Evolutionary conservation across 345 rosid species (phyloP), one percentile per base, ranked within the genome.

Genomic region (Rhizophora mangle): DNA sequence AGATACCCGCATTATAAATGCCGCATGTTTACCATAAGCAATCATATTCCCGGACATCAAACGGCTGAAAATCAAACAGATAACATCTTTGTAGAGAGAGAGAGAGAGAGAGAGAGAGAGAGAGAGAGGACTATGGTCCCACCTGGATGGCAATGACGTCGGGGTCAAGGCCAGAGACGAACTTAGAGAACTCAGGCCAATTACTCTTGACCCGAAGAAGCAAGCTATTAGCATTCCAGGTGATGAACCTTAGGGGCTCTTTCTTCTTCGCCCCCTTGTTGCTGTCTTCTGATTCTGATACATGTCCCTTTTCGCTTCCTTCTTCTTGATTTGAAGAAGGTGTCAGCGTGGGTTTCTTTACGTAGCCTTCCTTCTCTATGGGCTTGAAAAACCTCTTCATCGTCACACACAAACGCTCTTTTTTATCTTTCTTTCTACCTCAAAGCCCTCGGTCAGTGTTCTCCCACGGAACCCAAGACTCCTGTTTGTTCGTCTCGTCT

Each of bases 311-410:
- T 26, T 65, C 79, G 37, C 57, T 10, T 22, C 24, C 57, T n/a
- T 62, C 74, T 6, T 24, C 62, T 46, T 76, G 62, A 16, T 83
- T 63, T 8, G 75, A 67, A 66, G 85, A 77, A 54, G 49, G 49
- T 11, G 19, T 43, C 49, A 83, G 79, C 19, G 86, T 36, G 9
- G 96, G 88, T 68, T 90, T 95, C 85, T 95, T 95, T 34, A 90
- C 84, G 43, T 85, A 81, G 54, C 90, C 85, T 7, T 86, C 94
- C 67, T 90, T 92, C 87, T 87, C 92, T 66, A 92, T 60, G 31
- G 98, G 99, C 76, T 92, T 88, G 81, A 95, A 95, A 82, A 95
- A 95, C 39, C 98, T 89, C 76, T 95, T 92, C 99, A 95, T 95
- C 32, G 49, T 76, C 65, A 16, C 27, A 36, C 24, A n/a, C 36